These are phyloP conservation scores for Laetiporus sulphureus DNA, from an alignment of 1,284 basidiomycete species.

Conservation along the genomic window DNA sequence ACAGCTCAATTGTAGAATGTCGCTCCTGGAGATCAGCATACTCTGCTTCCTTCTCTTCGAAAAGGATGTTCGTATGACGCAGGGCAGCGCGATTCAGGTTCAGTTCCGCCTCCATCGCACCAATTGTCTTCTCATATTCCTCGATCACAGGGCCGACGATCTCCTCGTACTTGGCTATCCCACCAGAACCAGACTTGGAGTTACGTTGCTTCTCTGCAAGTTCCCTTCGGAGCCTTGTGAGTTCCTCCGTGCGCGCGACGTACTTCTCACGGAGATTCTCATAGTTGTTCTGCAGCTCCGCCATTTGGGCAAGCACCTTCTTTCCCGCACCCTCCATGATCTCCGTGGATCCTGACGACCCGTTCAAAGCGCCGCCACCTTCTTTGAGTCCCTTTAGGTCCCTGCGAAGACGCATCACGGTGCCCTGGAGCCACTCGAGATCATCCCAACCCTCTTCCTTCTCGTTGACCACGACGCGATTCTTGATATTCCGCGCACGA, in stretches of 20 bases:
- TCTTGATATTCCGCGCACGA: constrained; percentile 96
- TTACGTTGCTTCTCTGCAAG: constrained; percentile 65
- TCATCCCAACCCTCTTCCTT: constrained; percentile 99
- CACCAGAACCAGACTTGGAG: constrained; percentile 53
- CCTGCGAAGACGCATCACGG: constrained; percentile 77
- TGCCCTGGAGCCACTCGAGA: constrained; percentile 90
- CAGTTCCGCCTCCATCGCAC: constrained; percentile 91
- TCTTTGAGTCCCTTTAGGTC: constrained; percentile 79
- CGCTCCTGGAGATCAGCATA: constrained; percentile 59
- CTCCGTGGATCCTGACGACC: constrained; percentile 11
- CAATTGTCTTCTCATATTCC: constrained; percentile 98
- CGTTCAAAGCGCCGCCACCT: constrained; percentile 34
- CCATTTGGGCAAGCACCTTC: constrained; percentile 69
- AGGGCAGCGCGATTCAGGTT: constrained; percentile 86
- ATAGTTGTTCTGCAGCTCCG: constrained; percentile 76
- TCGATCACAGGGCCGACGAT: constrained; percentile 97
- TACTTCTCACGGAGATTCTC: constrained; percentile 80
- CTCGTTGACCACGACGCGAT: constrained; percentile 87
- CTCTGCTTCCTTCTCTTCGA: constrained; percentile 85
- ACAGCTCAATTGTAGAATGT: constrained; percentile 76
- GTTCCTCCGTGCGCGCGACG: constrained; percentile 81
- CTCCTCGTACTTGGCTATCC: constrained; percentile 83
- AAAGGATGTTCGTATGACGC: constrained; percentile 84
- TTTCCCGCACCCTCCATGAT: constrained; percentile 52
- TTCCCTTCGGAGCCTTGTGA: constrained; percentile 71